phyloP scores from a whole-genome alignment of 371 early-diverging fungal genomes.

The Apophysomyces sp. region DNA sequence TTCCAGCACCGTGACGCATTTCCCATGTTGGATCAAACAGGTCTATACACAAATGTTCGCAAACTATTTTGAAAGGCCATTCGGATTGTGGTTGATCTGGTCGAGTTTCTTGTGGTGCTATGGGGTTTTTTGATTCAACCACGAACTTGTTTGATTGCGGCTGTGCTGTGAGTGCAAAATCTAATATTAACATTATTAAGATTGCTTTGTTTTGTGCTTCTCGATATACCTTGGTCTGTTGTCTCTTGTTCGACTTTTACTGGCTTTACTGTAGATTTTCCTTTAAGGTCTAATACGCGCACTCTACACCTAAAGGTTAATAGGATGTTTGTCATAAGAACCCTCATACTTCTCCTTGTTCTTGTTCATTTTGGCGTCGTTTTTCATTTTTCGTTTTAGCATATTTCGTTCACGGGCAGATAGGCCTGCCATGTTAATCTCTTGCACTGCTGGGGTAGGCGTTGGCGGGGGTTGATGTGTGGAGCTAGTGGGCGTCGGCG shows the following conservation, averaged over 20 bases:
- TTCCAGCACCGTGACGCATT: slow-evolving; percentile 94
- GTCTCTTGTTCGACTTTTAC: slow-evolving; percentile 31
- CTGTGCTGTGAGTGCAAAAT: slow-evolving; percentile 68
- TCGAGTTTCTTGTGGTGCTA: slow-evolving; percentile 20
- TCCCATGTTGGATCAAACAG: slow-evolving; percentile 95
- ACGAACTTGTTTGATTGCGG: slow-evolving; percentile 72
- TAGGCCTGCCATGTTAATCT: slow-evolving; percentile 77
- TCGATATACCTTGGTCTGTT: not conserved
- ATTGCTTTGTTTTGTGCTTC: not conserved
- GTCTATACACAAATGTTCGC: slow-evolving; percentile 88
- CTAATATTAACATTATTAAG: slow-evolving; percentile 8
- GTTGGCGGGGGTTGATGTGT: slow-evolving; percentile 14
- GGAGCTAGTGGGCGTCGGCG: slow-evolving; percentile 34
- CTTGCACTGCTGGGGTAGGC: slow-evolving; percentile 44
- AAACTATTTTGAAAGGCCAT: slow-evolving; percentile 93
- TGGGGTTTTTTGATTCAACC: slow-evolving; percentile 67
- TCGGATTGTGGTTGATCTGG: slow-evolving; percentile 49
- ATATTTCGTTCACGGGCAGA: slow-evolving; percentile 90
- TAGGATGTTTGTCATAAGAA: not conserved
- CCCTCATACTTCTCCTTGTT: slow-evolving; percentile 69
- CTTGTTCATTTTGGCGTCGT: slow-evolving; percentile 74
- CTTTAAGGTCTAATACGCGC: slow-evolving; percentile 45
- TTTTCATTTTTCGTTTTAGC: slow-evolving; percentile 85
- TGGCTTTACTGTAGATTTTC: slow-evolving; percentile 47
- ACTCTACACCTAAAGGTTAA: slow-evolving; percentile 26